Evolutionary conservation across 257 asterid species (phyloP), one percentile per base, ranked within the genome.

Genomic region (Avicennia marina): DNA sequence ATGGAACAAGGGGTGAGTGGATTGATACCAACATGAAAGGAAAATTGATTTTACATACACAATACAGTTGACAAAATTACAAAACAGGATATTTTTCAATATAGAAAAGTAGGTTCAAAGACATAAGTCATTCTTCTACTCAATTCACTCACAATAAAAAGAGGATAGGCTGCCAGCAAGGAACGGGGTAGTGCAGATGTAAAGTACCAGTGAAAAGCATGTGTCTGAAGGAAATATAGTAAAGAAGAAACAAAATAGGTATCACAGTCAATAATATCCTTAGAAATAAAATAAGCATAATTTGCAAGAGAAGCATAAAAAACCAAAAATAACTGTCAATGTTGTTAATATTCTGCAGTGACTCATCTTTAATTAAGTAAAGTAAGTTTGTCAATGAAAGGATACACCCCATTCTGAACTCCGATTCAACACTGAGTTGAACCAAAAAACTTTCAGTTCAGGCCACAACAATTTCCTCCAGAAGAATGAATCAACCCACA

Each of bases 361-460:
- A 11, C 50, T 56, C 34, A 36, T 63, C 51, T 18, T 17, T 43
- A 53, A 64, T 13, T 21, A 29, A 19, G 40, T 21, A 27, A 42
- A 42, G 17, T 45, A 56, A 44, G 62, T 53, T 39, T 43, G 15
- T 44, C 16, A 44, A 49, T 43, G 13, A 52, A 60, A 93, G 96
- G 98, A 93, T 93, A 93, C 98, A 67, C 98, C 98, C 97, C 98
- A 93, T 67, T 93, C 97, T 33, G 97, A 89, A 80, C 98, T 89
- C 56, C 90, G 81, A 67, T 93, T 93, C 74, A 93, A 77, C 50
- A 93, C 89, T 0, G 98, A 89, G 76, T 93, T 93, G 81, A 93
- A 93, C 98, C 98, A 93, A 66, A 89, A 86, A 66, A 93, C 97
- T 76, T 89, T 94, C 29, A 89, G 56, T 62, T 89, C 98, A 64